phyloP scores from a whole-genome alignment of 495 filamentous ascomycete species.

The Aspergillus conjunctus region DNA sequence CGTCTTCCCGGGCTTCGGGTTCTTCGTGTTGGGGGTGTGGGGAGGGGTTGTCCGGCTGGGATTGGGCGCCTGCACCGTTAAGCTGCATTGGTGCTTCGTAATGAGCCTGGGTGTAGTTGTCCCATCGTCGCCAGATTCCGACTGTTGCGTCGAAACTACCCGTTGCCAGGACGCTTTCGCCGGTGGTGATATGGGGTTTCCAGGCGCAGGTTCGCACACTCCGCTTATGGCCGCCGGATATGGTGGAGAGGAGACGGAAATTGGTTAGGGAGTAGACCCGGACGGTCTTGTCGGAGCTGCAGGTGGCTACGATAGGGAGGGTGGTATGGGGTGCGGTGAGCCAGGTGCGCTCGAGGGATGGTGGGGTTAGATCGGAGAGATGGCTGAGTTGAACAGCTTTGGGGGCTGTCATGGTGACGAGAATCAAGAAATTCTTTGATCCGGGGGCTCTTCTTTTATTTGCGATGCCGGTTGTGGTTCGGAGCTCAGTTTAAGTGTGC shows the following conservation, averaged over 20 bases:
- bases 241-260: constrained; percentile 72
- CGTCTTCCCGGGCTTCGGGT: not conserved
- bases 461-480: too few relatives aligned
- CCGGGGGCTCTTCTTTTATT: not conserved
- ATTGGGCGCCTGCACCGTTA: too few relatives aligned
- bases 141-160: constrained; percentile 90
- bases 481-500: too few relatives aligned
- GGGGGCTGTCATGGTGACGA: constrained; percentile 15
- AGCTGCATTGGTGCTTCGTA: too few relatives aligned
- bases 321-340: constrained; percentile 80
- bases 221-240: constrained; percentile 87
- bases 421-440: not conserved
- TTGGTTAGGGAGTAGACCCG: constrained; percentile 84
- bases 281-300: constrained; percentile 80
- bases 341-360: constrained; percentile 83
- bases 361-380: constrained; percentile 51
- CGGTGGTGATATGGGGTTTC: constrained; percentile 67
- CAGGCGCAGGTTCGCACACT: constrained; percentile 79
- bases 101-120: constrained; percentile 41
- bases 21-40: not conserved
- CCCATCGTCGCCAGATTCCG: constrained; percentile 79
- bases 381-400: constrained; percentile 22
- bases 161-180: constrained; percentile 79
- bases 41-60: too few relatives aligned
- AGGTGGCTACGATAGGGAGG: constrained; percentile 85